phyloP scores from a whole-genome alignment of 1,284 basidiomycete species.

The Pholiota adiposa region DNA sequence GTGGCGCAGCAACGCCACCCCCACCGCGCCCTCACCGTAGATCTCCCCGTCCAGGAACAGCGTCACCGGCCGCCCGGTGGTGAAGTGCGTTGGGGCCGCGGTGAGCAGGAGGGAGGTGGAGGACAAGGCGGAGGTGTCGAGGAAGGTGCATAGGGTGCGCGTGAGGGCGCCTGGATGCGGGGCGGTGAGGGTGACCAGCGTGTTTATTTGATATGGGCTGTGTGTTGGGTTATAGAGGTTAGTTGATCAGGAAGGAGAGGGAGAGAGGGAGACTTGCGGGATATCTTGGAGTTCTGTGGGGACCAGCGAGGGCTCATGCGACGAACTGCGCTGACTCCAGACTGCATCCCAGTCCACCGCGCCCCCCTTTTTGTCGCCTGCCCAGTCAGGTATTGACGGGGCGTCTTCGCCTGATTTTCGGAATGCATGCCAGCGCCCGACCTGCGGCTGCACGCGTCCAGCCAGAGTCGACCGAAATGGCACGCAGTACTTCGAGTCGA shows the following conservation, averaged over 20 bases:
- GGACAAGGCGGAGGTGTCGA: not conserved
- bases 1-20: slow-evolving; percentile 54
- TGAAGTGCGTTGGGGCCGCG: slow-evolving; percentile 83
- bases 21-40: slow-evolving; percentile 73
- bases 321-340: slow-evolving; percentile 41
- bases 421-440: slow-evolving; percentile 70
- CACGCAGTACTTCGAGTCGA: slow-evolving; percentile 41
- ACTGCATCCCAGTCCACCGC: slow-evolving; percentile 55
- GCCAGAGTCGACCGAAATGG: slow-evolving; percentile 65
- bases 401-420: slow-evolving; percentile 35
- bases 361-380: slow-evolving; percentile 5
- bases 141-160: slow-evolving; percentile 9
- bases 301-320: slow-evolving; percentile 3
- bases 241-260: not conserved
- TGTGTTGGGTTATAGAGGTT: slow-evolving; percentile 22
- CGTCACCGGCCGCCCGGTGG: slow-evolving; percentile 82
- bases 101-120: slow-evolving; percentile 66
- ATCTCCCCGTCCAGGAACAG: slow-evolving; percentile 67
- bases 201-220: slow-evolving; percentile 45
- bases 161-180: slow-evolving; percentile 52
- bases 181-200: slow-evolving; percentile 57
- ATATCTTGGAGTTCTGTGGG: not conserved
- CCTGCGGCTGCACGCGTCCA: slow-evolving; percentile 58
- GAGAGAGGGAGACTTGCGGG: not conserved
- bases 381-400: slow-evolving; percentile 31